phyloP scores from a whole-genome alignment of 177 flowering plant genomes.

The Telopea speciosissima region DNA sequence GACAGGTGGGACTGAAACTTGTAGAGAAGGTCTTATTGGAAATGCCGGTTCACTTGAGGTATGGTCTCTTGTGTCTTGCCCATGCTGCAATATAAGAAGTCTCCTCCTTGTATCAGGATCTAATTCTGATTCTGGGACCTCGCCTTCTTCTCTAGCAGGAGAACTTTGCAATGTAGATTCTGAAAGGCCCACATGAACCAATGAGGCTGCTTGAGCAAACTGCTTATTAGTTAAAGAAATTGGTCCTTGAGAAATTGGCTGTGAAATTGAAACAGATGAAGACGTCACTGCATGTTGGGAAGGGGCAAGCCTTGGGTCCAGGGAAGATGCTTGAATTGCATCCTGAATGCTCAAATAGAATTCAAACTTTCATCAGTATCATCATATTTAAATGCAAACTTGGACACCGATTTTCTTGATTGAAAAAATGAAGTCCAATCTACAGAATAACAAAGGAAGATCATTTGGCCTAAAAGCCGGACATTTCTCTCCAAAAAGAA shows the following conservation, averaged over 20 bases:
- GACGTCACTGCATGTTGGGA: conserved; percentile 40
- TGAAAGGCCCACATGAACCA: conserved; percentile 32
- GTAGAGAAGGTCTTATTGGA: conserved; percentile 58
- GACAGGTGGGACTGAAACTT: conserved; percentile 30
- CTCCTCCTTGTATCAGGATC: conserved; percentile 99
- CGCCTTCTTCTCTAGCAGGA: conserved; percentile 98
- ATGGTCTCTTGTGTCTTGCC: conserved; percentile 77
- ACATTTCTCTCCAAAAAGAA: neutral
- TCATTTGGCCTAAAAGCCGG: neutral
- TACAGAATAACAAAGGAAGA: neutral
- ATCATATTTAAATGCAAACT: neutral
- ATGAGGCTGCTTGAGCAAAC: conserved; percentile 37
- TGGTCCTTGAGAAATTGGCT: conserved; percentile 36
- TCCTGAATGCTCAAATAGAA: conserved; percentile 44
- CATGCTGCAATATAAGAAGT: conserved; percentile 95
- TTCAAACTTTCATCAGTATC: neutral
- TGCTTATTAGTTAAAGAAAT: conserved; percentile 36
- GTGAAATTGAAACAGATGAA: conserved; percentile 35
- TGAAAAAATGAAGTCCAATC: neutral
- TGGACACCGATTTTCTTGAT: neutral
- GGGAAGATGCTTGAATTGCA: conserved; percentile 50
- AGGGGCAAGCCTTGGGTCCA: conserved; percentile 50
- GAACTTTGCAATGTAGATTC: conserved; percentile 75
- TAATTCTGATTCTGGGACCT: conserved; percentile 94
- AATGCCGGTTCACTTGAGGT: conserved; percentile 53